Base-by-base conservation (phyloP, 768 basidiomycete species). In the Suillus ampliporus region DNA sequence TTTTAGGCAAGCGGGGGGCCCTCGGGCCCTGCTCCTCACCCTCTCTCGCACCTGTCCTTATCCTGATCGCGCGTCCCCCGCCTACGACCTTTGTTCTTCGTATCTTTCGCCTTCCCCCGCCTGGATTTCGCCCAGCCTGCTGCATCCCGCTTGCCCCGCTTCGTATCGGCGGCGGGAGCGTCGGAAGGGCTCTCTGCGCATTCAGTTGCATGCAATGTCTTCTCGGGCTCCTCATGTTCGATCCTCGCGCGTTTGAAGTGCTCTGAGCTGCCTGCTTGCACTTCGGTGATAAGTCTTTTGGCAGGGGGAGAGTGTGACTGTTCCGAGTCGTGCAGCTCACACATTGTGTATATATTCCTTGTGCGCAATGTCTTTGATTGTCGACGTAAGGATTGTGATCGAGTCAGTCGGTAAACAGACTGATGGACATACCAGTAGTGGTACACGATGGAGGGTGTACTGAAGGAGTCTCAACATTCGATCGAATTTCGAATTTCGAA, bases 1-100 rank as follows among this genome's bases (percentile, higher is more conserved):
- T 84, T 77, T 97, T 97, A 15, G 95, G 94, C 28, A 90, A 77
- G 38, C 91, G 83, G 26, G 81, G 82, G 3, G 79, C 79, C 71
- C 87, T 88, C 11, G 64, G 58, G 0, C 62, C 63, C 28, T 52
- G 62, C 53, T 53, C 71, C 5, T 63, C 63, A 5, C 61, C 67
- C 40, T 57, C 72, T 23, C 51, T 68, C 66, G 51, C 65, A 10
- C 21, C 66, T 67, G n/a, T 74, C 72, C 46, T 70, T 69, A 34
- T 70, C 74, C 37, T 75, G 74, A 4, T 76, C 72, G 41, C 81
- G 78, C 58, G 79, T 73, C n/a, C 80, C 79, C 56, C 84, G 79
- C 26, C 80, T 77, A 26, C 81, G 71, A 6, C 76, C 77, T 34
- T 66, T 61, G 57, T 79, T 80, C 63, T 71, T 78, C 21, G 71